Evolutionary conservation across 2,329 filamentous ascomycete genomes (phyloP).

Genomic region (Sordariomycetes sp.): DNA sequence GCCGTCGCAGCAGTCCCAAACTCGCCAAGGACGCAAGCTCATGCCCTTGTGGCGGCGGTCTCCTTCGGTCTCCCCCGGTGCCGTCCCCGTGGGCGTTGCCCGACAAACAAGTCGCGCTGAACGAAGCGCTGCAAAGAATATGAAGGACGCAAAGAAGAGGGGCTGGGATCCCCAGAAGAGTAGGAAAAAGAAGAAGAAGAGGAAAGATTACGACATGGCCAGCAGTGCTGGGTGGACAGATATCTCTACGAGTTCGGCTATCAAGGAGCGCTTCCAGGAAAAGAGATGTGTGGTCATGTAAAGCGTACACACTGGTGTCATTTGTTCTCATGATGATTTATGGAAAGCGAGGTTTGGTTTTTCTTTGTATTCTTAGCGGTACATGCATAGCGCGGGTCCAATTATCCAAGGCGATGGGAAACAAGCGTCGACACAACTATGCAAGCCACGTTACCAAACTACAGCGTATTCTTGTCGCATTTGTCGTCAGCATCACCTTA

Average conservation of each 20-base stretch:
- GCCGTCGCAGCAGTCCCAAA: slow-evolving; percentile 3
- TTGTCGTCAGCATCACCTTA: too few species aligned
- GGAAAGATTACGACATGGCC: slow-evolving; percentile 21
- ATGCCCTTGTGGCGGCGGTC: slow-evolving; percentile 25
- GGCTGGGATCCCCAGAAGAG: slow-evolving; percentile 40
- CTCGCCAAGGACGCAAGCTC: slow-evolving; percentile 7
- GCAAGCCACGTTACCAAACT: too few species aligned
- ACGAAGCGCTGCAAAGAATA: slow-evolving; percentile 52
- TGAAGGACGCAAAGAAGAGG: slow-evolving; percentile 48
- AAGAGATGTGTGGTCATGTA: slow-evolving; percentile 47
- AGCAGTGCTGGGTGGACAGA: slow-evolving; percentile 46
- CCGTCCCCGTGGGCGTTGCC: slow-evolving; percentile 24
- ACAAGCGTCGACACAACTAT: too few species aligned
- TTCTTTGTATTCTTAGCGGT: too few species aligned
- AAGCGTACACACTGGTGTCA: slow-evolving; percentile 7
- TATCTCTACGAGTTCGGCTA: slow-evolving; percentile 22
- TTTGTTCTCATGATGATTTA: slow-evolving; percentile 1
- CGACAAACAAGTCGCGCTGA: slow-evolving; percentile 46
- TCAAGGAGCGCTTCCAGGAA: slow-evolving; percentile 30
- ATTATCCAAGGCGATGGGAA: too few species aligned
- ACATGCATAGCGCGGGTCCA: too few species aligned
- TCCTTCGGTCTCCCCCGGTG: slow-evolving; percentile 18
- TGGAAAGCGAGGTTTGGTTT: too few species aligned
- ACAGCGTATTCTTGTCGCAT: too few species aligned
- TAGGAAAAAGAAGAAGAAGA: slow-evolving; percentile 30